These are phyloP conservation scores for Cladosporium sp. DNA, from an alignment of 2,329 filamentous ascomycete species.

Conservation along the genomic window DNA sequence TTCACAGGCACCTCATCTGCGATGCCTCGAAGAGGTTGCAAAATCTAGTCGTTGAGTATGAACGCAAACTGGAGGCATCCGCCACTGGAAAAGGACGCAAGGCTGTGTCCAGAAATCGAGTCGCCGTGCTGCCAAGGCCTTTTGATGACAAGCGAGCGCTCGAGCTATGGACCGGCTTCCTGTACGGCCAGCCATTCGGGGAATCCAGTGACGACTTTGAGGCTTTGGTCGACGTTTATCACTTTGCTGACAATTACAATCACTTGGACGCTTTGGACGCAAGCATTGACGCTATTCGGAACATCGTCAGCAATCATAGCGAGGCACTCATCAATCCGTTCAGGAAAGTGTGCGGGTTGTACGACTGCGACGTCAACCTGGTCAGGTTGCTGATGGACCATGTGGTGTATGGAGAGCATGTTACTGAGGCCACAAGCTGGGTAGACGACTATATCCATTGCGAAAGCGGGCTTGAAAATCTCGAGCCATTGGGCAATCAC, in stretches of 20 bases:
- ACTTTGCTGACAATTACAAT: background rate
- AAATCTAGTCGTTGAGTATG: too few species aligned
- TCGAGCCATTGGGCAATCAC: background rate
- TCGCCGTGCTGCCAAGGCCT: too few species aligned
- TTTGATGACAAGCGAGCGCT: too few species aligned
- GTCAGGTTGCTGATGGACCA: background rate
- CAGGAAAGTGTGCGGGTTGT: background rate
- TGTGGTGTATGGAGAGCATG: background rate
- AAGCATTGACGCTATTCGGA: background rate
- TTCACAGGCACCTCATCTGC: too few species aligned
- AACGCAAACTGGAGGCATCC: too few species aligned
- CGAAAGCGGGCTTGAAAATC: background rate
- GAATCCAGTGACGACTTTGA: too few species aligned
- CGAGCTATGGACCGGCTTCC: too few species aligned
- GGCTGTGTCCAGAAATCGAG: too few species aligned
- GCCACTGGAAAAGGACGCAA: too few species aligned
- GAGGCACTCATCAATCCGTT: background rate
- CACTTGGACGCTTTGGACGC: background rate
- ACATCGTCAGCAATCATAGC: background rate
- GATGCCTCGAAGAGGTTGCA: too few species aligned
- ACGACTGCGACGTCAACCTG: background rate
- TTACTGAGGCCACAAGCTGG: background rate
- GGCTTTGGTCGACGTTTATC: background rate
- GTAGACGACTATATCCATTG: background rate
- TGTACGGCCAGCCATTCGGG: too few species aligned